Evolutionary conservation across 106 monocot genomes (phyloP), one percentile per base, ranked within the genome.

Genomic region (Dendrobium officinale): DNA sequence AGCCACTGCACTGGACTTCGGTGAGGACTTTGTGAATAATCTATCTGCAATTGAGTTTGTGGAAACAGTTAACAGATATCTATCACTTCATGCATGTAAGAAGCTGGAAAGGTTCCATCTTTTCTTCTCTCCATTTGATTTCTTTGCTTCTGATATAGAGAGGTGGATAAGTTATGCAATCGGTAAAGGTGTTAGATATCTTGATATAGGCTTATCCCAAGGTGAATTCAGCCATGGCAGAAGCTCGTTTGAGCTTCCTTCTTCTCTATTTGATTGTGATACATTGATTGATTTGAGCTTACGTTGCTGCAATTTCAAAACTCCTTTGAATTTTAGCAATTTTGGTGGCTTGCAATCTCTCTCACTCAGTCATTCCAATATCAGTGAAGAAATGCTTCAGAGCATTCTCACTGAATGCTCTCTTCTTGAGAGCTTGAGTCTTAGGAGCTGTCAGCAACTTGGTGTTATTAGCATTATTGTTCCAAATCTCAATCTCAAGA

Each of bases 201-300:
- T 90, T 9, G 83, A 85, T 26, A 55, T 87, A 22, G 83, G 83
- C 82, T 83, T 90, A 33, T 81, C 85, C 17, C 78, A 75, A 54
- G 78, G 61, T 19, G 24, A 24, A 9, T 81, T 78, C 43, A 43
- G 37, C 1, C 51, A 87, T 42, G 87, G 78, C 27, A 64, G 75
- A n/a, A 54, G 18, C 17, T 43, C 58, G 4, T 78, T 83, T 18
- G 31, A 49, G 37, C 27, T 87, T 6, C 80, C 87, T 3, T 18
- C 49, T 61, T 75, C 26, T 31, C 68, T 87, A 6, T 81, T 54
- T 43, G 11, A 77, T 37, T 87, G 80, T 48, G 49, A 76, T 19
- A 76, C 77, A 10, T 56, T 90, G 18, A 79, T 75, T 16, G 42
- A 64, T 43, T 68, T 90, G 77, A 83, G 81, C 66, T 73, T 90